These are phyloP conservation scores for Hypoxylon sp. DNA, from an alignment of 2,329 filamentous ascomycete genomes.

Conservation along the genomic window DNA sequence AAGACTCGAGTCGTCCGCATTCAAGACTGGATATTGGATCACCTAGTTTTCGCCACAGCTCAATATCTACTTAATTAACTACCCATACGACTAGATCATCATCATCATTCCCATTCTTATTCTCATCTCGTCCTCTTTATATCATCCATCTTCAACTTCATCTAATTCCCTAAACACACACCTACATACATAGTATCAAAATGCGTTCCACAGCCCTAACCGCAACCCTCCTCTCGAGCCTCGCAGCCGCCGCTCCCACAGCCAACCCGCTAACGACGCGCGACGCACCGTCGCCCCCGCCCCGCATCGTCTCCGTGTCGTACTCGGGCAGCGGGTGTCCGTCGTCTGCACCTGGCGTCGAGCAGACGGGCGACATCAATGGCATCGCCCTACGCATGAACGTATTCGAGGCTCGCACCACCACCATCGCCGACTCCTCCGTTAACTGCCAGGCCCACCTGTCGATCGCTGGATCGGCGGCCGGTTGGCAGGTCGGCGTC, in stretches of 20 bases:
- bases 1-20: constrained; percentile 31
- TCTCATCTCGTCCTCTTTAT: neutral
- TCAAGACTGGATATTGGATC: constrained; percentile 6
- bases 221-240: constrained; percentile 32
- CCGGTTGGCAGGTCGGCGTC: constrained; percentile 60
- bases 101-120: neutral
- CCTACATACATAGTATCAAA: constrained; percentile 19
- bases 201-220: constrained; percentile 44
- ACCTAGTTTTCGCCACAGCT: constrained; percentile 20
- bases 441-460: constrained; percentile 59
- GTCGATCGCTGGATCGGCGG: constrained; percentile 50
- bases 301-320: constrained; percentile 54
- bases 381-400: constrained; percentile 53
- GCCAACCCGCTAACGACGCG: constrained; percentile 37
- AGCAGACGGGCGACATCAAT: constrained; percentile 53
- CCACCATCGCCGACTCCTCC: constrained; percentile 48
- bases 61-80: constrained; percentile 23
- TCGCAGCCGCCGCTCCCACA: constrained; percentile 44
- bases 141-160: neutral
- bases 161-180: neutral
- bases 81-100: constrained; percentile 14
- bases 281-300: constrained; percentile 49
- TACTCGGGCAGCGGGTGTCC: constrained; percentile 59
- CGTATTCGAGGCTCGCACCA: constrained; percentile 49
- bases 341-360: constrained; percentile 54